phyloP scores from a whole-genome alignment of 225 moss, liverwort and hornwort genomes.

The Marchantia paleacea region DNA sequence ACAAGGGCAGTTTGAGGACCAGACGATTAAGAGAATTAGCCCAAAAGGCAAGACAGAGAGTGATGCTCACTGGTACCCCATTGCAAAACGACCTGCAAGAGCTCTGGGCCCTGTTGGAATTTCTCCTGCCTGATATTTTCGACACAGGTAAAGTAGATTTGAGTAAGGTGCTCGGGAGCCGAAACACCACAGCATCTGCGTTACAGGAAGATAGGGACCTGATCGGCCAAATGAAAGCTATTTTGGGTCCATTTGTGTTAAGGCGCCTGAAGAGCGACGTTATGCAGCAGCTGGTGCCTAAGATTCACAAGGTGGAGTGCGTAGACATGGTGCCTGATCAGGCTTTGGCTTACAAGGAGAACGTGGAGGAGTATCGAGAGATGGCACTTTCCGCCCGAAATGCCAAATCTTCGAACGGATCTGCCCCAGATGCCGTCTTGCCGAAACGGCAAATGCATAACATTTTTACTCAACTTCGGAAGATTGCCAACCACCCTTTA shows the following conservation, averaged over 20 bases:
- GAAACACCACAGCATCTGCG: constrained; percentile 61
- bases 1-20: constrained; percentile 80
- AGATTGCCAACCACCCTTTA: constrained; percentile 94
- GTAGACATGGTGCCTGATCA: constrained; percentile 73
- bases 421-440: constrained; percentile 44
- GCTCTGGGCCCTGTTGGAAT: constrained; percentile 92
- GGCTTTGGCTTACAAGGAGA: constrained; percentile 67
- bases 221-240: constrained; percentile 87
- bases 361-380: constrained; percentile 73
- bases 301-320: constrained; percentile 83
- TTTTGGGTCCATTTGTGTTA: constrained; percentile 87
- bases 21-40: constrained; percentile 79
- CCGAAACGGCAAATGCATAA: constrained; percentile 90
- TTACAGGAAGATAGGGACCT: constrained; percentile 71
- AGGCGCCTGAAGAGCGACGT: constrained; percentile 91
- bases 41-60: constrained; percentile 75
- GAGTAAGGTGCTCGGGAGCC: constrained; percentile 76
- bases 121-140: constrained; percentile 90
- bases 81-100: constrained; percentile 97
- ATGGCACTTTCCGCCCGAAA: constrained; percentile 73
- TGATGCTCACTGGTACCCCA: constrained; percentile 97
- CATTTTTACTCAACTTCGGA: constrained; percentile 91
- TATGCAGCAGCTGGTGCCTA: constrained; percentile 95
- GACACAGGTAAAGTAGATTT: constrained; percentile 80
- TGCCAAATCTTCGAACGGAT: constrained; percentile 32